Evolutionary conservation across 106 monocot species (phyloP).

Genomic region (Posidonia australis): DNA sequence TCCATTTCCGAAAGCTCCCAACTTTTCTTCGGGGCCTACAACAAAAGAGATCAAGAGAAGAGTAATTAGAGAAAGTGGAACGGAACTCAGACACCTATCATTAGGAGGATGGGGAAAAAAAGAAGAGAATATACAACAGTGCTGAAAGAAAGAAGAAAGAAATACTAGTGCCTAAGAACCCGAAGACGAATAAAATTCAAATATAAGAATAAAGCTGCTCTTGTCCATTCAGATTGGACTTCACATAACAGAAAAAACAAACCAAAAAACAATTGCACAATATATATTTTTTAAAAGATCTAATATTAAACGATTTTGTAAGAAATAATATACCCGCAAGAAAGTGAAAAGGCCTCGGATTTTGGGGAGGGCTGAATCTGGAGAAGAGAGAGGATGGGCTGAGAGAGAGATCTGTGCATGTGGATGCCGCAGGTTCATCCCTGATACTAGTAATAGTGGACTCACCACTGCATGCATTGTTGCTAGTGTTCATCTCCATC

Average conservation of each 20-base stretch:
- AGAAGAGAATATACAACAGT: too few relatives aligned
- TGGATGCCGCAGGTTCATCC: constrained; percentile 19
- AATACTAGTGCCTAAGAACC: background rate
- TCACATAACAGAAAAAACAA: background rate
- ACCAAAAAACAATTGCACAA: background rate
- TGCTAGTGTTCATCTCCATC: background rate
- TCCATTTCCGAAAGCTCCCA: constrained; percentile 3
- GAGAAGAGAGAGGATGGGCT: constrained; percentile 14
- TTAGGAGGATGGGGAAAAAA: too few relatives aligned
- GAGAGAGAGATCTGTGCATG: constrained; percentile 23
- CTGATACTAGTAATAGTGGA: constrained; percentile 16
- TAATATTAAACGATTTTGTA: background rate
- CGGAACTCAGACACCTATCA: background rate
- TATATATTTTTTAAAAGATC: background rate
- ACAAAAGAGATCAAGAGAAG: background rate
- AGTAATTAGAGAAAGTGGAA: background rate
- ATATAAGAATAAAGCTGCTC: too few relatives aligned
- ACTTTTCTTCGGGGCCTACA: background rate
- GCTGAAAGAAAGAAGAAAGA: background rate
- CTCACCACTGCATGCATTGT: constrained; percentile 12
- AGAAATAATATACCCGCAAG: constrained; percentile 8
- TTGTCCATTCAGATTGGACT: too few relatives aligned
- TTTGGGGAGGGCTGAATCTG: constrained; percentile 6
- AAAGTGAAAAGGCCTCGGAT: constrained; percentile 1
- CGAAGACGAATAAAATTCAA: too few relatives aligned